Percentiles rank a stretch among this genome's conserved stretches.
Conservation (phyloP, 805 yeast genomes). For the Komagataella phaffii region DNA sequence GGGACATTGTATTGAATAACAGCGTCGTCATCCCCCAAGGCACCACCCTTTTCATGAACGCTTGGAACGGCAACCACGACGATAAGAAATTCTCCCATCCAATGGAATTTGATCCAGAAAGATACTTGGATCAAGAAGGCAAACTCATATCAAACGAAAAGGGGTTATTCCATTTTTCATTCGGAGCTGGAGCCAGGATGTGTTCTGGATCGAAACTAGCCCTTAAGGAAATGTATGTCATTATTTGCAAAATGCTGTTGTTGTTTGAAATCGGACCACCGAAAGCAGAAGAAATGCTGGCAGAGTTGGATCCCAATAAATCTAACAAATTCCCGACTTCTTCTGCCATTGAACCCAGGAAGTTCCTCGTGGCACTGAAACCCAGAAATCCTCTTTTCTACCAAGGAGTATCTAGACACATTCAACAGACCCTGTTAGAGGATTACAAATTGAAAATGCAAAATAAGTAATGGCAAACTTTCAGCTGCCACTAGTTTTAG, state of each 20-base stretch:
- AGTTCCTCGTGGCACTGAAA: conserved; percentile 20
- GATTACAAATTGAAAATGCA: background rate
- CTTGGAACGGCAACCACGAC: conserved; percentile 64
- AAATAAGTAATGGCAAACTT: background rate
- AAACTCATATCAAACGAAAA: conserved; percentile 6
- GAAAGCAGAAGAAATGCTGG: conserved; percentile 11
- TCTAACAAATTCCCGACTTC: conserved; percentile 40
- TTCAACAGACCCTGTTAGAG: background rate
- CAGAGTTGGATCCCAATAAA: conserved; percentile 37
- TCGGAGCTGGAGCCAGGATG: conserved; percentile 63
- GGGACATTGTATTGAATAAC: conserved; percentile 25
- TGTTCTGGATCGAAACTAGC: conserved; percentile 63
- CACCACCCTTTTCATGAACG: conserved; percentile 49
- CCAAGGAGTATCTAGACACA: background rate
- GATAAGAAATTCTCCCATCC: conserved; percentile 26
- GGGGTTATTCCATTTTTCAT: conserved; percentile 29
- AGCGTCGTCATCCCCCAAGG: conserved; percentile 34
- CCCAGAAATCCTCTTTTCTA: conserved; percentile 12
- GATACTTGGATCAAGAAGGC: conserved; percentile 28
- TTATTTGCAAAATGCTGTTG: conserved; percentile 38
- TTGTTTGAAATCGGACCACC: conserved; percentile 37
- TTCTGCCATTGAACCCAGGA: conserved; percentile 48
- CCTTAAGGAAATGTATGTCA: conserved; percentile 46
- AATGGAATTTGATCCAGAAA: conserved; percentile 31
- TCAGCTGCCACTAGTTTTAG: background rate